phyloP scores from a whole-genome alignment of 352 stramenopile genomes.

The Globisporangium barbulae region DNA sequence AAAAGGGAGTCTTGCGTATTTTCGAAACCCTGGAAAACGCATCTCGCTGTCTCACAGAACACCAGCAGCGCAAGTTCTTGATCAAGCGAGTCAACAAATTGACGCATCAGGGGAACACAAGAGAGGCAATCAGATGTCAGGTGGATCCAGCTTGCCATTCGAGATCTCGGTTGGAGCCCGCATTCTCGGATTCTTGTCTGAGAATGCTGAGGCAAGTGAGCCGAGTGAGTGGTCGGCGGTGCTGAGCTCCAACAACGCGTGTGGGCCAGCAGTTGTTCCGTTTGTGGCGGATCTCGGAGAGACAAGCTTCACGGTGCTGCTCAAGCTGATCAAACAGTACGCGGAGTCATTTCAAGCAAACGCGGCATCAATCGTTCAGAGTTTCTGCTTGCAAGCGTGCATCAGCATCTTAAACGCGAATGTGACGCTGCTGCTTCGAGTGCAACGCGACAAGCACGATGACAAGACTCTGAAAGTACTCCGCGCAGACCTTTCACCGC shows the following conservation, averaged over 20 bases:
- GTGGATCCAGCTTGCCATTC: neutral
- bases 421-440: conserved; percentile 25
- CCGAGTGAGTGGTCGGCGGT: conserved; percentile 12
- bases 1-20: conserved; percentile 30
- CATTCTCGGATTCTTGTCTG: conserved; percentile 38
- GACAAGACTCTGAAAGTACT: conserved; percentile 25
- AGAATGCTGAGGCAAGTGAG: conserved; percentile 32
- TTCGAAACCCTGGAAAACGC: conserved; percentile 39
- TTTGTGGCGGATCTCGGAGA: conserved; percentile 43
- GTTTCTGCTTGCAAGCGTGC: conserved; percentile 38
- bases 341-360: conserved; percentile 27
- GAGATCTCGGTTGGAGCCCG: conserved; percentile 20
- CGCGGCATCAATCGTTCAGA: conserved; percentile 15
- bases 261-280: conserved; percentile 16
- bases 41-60: conserved; percentile 38
- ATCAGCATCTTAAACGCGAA: conserved; percentile 44
- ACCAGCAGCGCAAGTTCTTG: conserved; percentile 7
- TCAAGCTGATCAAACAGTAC: conserved; percentile 32
- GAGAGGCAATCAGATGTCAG: neutral
- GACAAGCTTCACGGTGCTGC: conserved; percentile 30
- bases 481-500: conserved; percentile 19
- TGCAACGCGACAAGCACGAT: conserved; percentile 6
- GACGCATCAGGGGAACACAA: neutral
- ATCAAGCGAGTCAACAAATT: neutral
- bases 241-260: neutral